Evolutionary conservation across 371 early-diverging fungal species (phyloP), one percentile per base, ranked within the genome.

Genomic region (Nematocida sp.): DNA sequence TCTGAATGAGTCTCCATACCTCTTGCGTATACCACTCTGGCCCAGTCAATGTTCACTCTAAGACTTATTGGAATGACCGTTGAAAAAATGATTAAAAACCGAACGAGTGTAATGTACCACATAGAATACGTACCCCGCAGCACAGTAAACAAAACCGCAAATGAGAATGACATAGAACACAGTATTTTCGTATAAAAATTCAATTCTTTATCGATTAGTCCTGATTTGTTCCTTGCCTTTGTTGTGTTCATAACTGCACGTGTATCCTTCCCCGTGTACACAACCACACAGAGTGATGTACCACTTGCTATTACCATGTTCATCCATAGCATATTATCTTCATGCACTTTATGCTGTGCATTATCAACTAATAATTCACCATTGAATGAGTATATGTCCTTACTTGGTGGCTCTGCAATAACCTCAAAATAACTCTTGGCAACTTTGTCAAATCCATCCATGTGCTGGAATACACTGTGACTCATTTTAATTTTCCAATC

Each of bases 181-280:
- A 86, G 50, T 46, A 86, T 85, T 46, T 88, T 95, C 58, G 94
- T 91, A 58, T 97, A 90, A 33, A 89, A 88, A 87, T 97, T 95
- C 72, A 97, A 90, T 84, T 98, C 98, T 2, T 85, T 84, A 87
- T 98, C 99, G 55, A 98, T 89, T 23, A 92, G 88, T 0, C 97
- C 97, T n/a, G 92, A 90, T 88, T 98, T 98, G 40, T 93, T 94
- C 82, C 91, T 89, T 40, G 97, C 94, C 66, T 92, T 91, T 71
- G 91, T 93, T 23, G 96, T 97, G 84, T 99, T 99, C 93, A 96
- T 93, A 13, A 94, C 93, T 9, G 97, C 94, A 6, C 95, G 89
- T 3, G 96, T 96, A 82, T 98, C 95, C 69, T 90, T 89, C 45
- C 99, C 99, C 1, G 98, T 98, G 85, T 97, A 98, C 25, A 96